These are phyloP conservation scores for Talaromyces pinophilus DNA, from an alignment of 2,329 filamentous ascomycete genomes.

Conservation along the genomic window DNA sequence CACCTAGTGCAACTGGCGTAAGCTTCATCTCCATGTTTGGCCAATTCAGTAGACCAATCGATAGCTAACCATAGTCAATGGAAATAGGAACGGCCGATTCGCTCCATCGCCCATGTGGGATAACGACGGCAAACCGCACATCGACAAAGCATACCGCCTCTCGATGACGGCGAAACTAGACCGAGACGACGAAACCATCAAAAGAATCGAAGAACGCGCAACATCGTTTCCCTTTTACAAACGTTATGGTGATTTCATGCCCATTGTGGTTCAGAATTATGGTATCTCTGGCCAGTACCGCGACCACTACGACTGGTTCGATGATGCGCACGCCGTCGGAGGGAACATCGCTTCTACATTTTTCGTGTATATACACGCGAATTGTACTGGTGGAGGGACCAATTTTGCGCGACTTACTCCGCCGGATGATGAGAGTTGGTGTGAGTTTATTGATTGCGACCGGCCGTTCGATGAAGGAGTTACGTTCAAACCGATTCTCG, in stretches of 20 bases:
- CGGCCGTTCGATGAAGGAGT: slow-evolving; percentile 51
- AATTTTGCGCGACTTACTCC: slow-evolving; percentile 51
- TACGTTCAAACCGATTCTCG: slow-evolving; percentile 52
- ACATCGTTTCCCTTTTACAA: slow-evolving; percentile 44
- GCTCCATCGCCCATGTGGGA: slow-evolving; percentile 38
- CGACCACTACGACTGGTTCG: slow-evolving; percentile 57
- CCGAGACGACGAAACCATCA: slow-evolving; percentile 43
- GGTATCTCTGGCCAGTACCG: slow-evolving; percentile 50
- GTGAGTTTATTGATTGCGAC: slow-evolving; percentile 52
- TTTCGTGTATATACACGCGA: slow-evolving; percentile 52
- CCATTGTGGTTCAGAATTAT: slow-evolving; percentile 54
- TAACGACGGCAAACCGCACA: slow-evolving; percentile 21
- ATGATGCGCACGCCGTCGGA: slow-evolving; percentile 42
- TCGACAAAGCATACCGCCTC: slow-evolving; percentile 34
- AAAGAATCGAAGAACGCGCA: slow-evolving; percentile 53
- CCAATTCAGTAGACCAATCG: not conserved
- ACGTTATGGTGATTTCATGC: slow-evolving; percentile 43
- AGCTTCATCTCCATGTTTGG: slow-evolving; percentile 20
- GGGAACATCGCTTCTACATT: slow-evolving; percentile 52
- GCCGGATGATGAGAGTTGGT: slow-evolving; percentile 44
- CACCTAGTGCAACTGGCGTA: slow-evolving; percentile 57
- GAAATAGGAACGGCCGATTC: slow-evolving; percentile 47
- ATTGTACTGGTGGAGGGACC: slow-evolving; percentile 50
- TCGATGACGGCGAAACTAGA: slow-evolving; percentile 27
- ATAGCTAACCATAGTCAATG: not conserved